Conservation (phyloP, 768 basidiomycete genomes). For the Trametes sanguinea region DNA sequence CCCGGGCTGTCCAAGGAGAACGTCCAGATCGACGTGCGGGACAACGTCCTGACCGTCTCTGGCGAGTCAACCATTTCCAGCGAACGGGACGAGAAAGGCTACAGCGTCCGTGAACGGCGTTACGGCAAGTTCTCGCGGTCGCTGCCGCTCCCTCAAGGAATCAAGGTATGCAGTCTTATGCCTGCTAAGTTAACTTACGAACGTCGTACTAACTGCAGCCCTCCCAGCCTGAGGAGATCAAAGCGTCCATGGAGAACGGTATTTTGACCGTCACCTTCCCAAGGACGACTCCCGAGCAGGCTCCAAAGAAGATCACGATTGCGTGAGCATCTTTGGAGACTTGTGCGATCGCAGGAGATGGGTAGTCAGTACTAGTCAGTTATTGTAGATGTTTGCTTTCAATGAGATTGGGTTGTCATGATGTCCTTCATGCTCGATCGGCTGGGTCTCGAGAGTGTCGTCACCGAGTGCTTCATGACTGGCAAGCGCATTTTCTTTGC, state of each 20-base stretch:
- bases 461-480: too few species aligned
- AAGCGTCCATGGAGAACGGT: constrained; percentile 49
- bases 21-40: constrained; percentile 51
- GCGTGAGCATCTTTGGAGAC: constrained; percentile 7
- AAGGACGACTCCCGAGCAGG: constrained; percentile 43
- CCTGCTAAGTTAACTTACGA: neutral
- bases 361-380: neutral
- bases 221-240: constrained; percentile 33
- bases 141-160: constrained; percentile 29
- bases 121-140: constrained; percentile 31
- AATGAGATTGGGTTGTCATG: neutral
- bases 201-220: constrained; percentile 25
- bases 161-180: constrained; percentile 26
- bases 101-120: constrained; percentile 35
- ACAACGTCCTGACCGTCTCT: constrained; percentile 50
- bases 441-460: too few species aligned
- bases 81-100: constrained; percentile 38
- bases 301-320: constrained; percentile 46
- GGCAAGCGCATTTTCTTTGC: too few species aligned
- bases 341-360: neutral
- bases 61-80: constrained; percentile 43
- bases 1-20: constrained; percentile 54
- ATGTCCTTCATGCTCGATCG: too few species aligned
- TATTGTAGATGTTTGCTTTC: constrained; percentile 3
- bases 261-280: constrained; percentile 52